Conservation (phyloP, 306 rosid species). For the Hippophae tibetana region DNA sequence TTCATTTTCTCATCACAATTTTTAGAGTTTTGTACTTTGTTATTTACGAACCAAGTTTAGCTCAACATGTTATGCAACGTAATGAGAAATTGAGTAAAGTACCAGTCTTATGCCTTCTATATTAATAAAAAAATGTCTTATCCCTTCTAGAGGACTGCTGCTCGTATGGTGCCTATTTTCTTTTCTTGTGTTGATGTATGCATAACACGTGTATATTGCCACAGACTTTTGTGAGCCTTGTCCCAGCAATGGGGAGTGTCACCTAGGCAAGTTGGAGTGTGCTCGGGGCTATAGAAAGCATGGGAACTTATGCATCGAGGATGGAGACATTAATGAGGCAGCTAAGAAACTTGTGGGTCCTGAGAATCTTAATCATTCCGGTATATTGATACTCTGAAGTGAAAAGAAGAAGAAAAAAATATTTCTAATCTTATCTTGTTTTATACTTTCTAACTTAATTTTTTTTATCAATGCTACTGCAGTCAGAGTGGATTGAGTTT, state of each 20-base stretch:
- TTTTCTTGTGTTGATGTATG: conserved; percentile 2
- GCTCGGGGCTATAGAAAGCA: conserved; percentile 50
- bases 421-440: conserved; percentile 15
- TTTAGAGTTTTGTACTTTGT: too few relatives aligned
- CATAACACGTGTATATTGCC: conserved; percentile 2
- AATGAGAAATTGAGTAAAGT: too few relatives aligned
- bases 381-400: conserved; percentile 8
- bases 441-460: background rate
- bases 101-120: too few relatives aligned
- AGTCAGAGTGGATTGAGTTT: conserved; percentile 47
- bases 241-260: conserved; percentile 69
- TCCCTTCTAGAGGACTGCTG: background rate
- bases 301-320: conserved; percentile 63
- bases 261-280: conserved; percentile 57
- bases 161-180: conserved; percentile 11
- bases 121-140: too few relatives aligned
- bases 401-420: background rate
- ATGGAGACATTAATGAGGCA: conserved; percentile 59
- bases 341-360: conserved; percentile 64
- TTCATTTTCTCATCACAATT: too few relatives aligned
- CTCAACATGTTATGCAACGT: too few relatives aligned
- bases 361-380: conserved; percentile 13
- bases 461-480: conserved; percentile 13
- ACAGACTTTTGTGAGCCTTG: conserved; percentile 79
- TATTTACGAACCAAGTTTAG: too few relatives aligned